Evolutionary conservation across 805 yeast genomes (phyloP), one percentile per base, ranked within the genome.

Genomic region (Candida sphagnicola): DNA sequence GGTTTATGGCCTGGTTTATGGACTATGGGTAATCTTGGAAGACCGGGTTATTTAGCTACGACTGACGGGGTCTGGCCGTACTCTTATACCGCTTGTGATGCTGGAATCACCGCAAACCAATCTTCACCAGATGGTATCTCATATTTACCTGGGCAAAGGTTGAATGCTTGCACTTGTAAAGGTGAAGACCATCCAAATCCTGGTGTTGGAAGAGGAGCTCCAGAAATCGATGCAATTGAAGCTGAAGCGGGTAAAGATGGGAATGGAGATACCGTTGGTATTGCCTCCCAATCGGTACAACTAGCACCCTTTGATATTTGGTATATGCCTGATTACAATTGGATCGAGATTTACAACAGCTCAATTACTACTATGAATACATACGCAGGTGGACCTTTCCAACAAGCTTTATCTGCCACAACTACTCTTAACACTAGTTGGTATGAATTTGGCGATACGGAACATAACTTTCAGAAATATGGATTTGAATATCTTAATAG

Each of bases 281-380:
- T 82, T 30, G 96, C 89, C 1, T 87, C 96, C 4, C 98, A 91
- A 62, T 88, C 97, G 4, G 62, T 82, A 55, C 97, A 91, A 70
- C 65, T 88, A 44, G 97, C 97, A 12, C 98, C 98, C 6, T 80
- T 79, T 57, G 98, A 91, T 62, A 81, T 89, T 47, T 91, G 97
- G 97, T 90, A 86, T 57, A 74, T 76, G 55, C 96, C 96, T 4
- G 95, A 91, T 62, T 89, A 89, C 61, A 77, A 79, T 47, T 89
- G 74, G 53, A 57, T 89, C 37, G 90, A 81, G 55, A 67, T 91
- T 45, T 67, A 84, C 61, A 87, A 91, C 63, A 47, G 49, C 14
- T 65, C 84, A 0, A 67, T 83, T 30, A 84, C 96, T 2, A 57
- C 81, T 11, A 85, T 89, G 90, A 90, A 90, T 59, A 72, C 87